These are phyloP conservation scores for Coemansia sp. DNA, from an alignment of 192 early-diverging fungal genomes.

Conservation along the genomic window DNA sequence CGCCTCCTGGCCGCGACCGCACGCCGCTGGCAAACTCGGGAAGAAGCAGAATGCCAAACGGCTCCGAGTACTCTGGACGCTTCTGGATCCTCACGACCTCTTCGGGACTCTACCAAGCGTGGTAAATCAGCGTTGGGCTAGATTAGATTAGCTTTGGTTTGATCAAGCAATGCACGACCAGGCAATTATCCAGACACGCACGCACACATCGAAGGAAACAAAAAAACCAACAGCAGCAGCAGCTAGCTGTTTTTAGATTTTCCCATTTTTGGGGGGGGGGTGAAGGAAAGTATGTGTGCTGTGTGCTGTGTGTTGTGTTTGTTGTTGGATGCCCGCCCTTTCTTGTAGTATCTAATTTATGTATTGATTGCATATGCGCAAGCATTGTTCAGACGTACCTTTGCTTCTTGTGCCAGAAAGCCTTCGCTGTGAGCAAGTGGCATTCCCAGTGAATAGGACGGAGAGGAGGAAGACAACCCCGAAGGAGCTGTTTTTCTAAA, in stretches of 20 bases:
- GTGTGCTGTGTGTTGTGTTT: too few species aligned
- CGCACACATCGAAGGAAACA: too few species aligned
- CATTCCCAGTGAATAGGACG: too few species aligned
- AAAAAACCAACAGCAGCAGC: background rate
- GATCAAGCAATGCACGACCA: too few species aligned
- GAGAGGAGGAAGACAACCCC: background rate
- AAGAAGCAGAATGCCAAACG: constrained; percentile 40
- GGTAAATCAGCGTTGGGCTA: too few species aligned
- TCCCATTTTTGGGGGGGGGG: background rate
- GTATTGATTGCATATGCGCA: too few species aligned
- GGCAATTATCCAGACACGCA: too few species aligned
- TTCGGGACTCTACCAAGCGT: constrained; percentile 14
- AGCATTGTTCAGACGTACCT: constrained; percentile 13
- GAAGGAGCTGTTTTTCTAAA: constrained; percentile 3
- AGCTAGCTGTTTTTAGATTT: background rate
- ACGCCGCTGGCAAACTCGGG: constrained; percentile 4
- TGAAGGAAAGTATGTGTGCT: background rate
- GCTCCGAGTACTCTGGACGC: constrained; percentile 38
- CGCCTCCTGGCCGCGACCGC: background rate
- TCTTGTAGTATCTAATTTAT: background rate
- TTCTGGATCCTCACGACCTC: constrained; percentile 17
- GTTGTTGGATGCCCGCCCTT: too few species aligned
- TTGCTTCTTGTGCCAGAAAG: constrained; percentile 25
- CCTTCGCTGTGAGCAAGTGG: constrained; percentile 23
- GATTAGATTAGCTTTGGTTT: too few species aligned